Evolutionary conservation across 73 alveolate genomes (phyloP).

Genomic region (Paraurostyla sp.): DNA sequence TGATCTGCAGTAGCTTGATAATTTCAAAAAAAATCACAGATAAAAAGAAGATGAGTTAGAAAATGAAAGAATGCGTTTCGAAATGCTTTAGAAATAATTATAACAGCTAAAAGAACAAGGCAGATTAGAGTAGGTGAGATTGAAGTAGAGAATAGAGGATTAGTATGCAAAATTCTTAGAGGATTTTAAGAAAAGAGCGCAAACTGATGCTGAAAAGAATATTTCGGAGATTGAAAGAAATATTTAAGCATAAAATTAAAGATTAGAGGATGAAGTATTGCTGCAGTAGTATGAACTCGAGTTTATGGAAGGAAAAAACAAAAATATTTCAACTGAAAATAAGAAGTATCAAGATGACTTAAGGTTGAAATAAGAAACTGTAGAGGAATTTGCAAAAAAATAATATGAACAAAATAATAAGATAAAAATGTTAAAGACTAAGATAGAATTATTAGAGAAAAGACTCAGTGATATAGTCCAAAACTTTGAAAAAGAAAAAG

Average conservation of each 20-base stretch:
- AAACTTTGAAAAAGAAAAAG: constrained; percentile 79
- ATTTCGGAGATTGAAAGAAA: constrained; percentile 67
- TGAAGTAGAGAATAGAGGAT: constrained; percentile 65
- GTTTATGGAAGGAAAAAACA: constrained; percentile 11
- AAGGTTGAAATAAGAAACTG: constrained; percentile 52
- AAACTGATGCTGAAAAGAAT: constrained; percentile 67
- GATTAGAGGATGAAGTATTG: constrained; percentile 67
- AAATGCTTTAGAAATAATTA: constrained; percentile 12
- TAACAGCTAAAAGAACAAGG: constrained; percentile 49
- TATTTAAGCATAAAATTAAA: constrained; percentile 60
- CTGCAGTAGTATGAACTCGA: constrained; percentile 65
- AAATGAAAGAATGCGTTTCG: constrained; percentile 38
- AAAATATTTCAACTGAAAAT: constrained; percentile 48
- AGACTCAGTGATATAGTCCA: constrained; percentile 70
- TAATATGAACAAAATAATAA: constrained; percentile 74
- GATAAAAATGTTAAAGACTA: constrained; percentile 70
- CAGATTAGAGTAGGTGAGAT: constrained; percentile 37
- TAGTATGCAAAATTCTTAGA: constrained; percentile 56
- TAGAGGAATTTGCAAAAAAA: constrained; percentile 73
- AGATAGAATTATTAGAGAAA: constrained; percentile 74
- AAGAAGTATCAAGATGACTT: constrained; percentile 48
- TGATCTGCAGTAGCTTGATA: constrained; percentile 27
- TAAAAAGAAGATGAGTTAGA: constrained; percentile 57
- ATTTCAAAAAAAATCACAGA: constrained; percentile 37
- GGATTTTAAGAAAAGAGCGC: constrained; percentile 63